A percentile compares a stretch with the other conserved stretches of the same genome.
These are phyloP conservation scores for Amanita rubescens DNA, from an alignment of 768 basidiomycete species.

Conservation along the genomic window DNA sequence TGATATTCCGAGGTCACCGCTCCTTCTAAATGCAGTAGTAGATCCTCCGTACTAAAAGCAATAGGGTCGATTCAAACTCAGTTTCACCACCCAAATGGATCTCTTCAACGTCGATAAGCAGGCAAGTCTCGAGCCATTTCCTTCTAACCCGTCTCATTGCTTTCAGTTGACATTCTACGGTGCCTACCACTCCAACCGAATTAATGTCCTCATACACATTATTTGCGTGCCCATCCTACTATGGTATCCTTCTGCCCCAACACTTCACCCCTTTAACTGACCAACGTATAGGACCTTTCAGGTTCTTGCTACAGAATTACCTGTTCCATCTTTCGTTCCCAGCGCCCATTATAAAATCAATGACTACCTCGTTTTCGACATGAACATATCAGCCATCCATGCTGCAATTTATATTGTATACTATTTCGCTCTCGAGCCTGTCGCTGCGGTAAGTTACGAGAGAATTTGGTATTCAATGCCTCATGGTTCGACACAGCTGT, in stretches of 20 bases:
- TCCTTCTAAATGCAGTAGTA: no score
- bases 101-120: conserved; percentile 68
- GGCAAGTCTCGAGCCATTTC: conserved; percentile 27
- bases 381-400: conserved; percentile 58
- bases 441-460: conserved; percentile 63
- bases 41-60: no score
- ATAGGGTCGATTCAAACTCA: no score
- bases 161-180: conserved; percentile 80
- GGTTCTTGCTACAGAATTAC: conserved; percentile 43
- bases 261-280: conserved; percentile 1
- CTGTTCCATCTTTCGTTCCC: conserved; percentile 50
- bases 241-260: conserved; percentile 42
- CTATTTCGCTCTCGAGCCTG: conserved; percentile 75
- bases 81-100: conserved; percentile 30
- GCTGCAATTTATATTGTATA: conserved; percentile 59
- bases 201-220: conserved; percentile 83
- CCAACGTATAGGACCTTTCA: conserved; percentile 45
- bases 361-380: conserved; percentile 59
- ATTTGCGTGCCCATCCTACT: conserved; percentile 77
- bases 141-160: conserved; percentile 3
- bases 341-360: conserved; percentile 43
- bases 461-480: not conserved
- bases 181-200: conserved; percentile 79
- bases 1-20: no score
- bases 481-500: conserved; percentile 36